Conservation (phyloP, 768 basidiomycete species). For the Boletus sp. region DNA sequence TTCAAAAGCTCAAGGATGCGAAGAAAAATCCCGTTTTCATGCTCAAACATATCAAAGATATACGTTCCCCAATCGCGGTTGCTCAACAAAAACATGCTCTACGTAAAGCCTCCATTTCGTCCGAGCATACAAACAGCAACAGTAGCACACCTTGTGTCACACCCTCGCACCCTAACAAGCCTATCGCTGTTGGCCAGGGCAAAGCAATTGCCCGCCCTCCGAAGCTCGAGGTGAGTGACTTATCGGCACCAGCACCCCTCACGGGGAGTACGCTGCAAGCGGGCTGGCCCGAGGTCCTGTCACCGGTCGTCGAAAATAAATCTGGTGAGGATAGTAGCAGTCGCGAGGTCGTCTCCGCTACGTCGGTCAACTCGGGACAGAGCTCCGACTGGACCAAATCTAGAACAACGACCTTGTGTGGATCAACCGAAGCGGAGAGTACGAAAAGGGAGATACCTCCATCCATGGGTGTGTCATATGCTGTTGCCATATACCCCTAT, state of each 20-base stretch:
- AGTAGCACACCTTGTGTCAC: constrained; percentile 17
- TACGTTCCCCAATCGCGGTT: constrained; percentile 94
- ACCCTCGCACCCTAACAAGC: constrained; percentile 22
- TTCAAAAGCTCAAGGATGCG: constrained; percentile 95
- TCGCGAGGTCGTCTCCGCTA: constrained; percentile 35
- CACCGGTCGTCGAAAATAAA: constrained; percentile 51
- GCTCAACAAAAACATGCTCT: constrained; percentile 95
- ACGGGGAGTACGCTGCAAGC: constrained; percentile 64
- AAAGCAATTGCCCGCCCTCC: constrained; percentile 54
- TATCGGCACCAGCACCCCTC: constrained; percentile 49
- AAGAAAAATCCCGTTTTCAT: constrained; percentile 99
- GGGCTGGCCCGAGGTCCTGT: constrained; percentile 73
- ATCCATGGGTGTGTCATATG: constrained; percentile 73
- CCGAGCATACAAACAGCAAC: constrained; percentile 22
- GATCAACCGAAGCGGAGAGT: constrained; percentile 32
- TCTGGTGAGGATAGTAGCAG: constrained; percentile 42
- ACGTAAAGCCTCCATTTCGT: constrained; percentile 61
- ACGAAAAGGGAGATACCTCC: constrained; percentile 42
- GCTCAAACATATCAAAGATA: constrained; percentile 92
- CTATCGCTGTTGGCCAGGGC: constrained; percentile 28
- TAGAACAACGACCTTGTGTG: constrained; percentile 13
- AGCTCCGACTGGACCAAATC: constrained; percentile 25
- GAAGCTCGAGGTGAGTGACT: constrained; percentile 65
- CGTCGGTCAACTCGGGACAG: constrained; percentile 31
- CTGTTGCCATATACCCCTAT: constrained; percentile 98